Conservation (phyloP, 139 green algal species). For the Desmodesmus armatus region DNA sequence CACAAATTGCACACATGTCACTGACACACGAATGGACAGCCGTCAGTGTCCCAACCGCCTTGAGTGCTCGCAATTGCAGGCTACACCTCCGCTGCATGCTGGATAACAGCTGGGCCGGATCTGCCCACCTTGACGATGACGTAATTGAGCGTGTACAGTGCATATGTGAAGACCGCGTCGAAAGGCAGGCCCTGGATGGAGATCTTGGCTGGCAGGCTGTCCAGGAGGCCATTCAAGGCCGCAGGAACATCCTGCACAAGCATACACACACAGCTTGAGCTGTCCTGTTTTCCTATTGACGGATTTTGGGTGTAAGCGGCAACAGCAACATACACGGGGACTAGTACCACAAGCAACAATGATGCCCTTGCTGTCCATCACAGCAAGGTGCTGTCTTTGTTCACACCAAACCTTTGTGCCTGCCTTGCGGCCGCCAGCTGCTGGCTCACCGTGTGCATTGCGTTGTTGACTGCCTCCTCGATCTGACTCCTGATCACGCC, state of each 20-base stretch:
- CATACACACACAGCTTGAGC: background rate
- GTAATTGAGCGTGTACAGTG: conserved; percentile 52
- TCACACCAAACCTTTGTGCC: too few species aligned
- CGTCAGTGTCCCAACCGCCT: too few species aligned
- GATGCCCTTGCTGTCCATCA: too few species aligned
- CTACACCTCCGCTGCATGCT: too few species aligned
- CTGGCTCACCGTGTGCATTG: conserved; percentile 44
- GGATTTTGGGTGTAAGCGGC: background rate
- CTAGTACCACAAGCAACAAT: too few species aligned
- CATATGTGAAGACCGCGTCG: conserved; percentile 49
- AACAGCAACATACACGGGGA: too few species aligned
- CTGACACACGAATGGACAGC: too few species aligned
- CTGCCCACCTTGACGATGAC: conserved; percentile 45
- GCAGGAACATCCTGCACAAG: conserved; percentile 42
- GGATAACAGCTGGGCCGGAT: background rate
- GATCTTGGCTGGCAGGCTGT: conserved; percentile 43
- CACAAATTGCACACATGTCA: too few species aligned
- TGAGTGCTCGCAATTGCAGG: too few species aligned
- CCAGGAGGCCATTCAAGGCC: conserved; percentile 43
- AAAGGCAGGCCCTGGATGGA: conserved; percentile 43
- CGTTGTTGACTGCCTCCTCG: conserved; percentile 35
- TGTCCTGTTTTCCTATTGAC: background rate
- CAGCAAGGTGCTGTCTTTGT: too few species aligned
- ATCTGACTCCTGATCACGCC: conserved; percentile 39
- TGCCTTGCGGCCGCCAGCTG: too few species aligned